Evolutionary conservation across 2,329 filamentous ascomycete species (phyloP), one percentile per base, ranked within the genome.

Genomic region (Bipolaris zeicola): DNA sequence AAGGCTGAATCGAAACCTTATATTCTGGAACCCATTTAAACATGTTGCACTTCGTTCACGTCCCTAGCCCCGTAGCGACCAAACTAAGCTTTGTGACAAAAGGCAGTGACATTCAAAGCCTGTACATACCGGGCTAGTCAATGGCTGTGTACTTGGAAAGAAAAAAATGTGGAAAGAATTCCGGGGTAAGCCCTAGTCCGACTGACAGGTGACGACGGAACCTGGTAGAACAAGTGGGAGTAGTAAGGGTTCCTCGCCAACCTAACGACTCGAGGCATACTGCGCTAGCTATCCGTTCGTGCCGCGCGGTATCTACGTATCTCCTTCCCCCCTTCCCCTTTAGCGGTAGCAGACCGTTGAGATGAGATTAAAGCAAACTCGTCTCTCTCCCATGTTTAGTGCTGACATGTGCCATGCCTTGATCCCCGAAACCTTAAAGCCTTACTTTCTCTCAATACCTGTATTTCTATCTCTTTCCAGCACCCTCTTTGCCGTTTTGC

Each of bases 341-440:
- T 48, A 37, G 34, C 20, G 33, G 34, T 28, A 26, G 20, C 14
- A 24, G 8, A 28, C 45, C 45, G 22, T 48, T 36, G 33, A 24
- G 20, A 26, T 38, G 22, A 14, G 8, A 6, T 37, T 18, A 11
- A 37, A 28, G 26, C 38, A 3, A 14, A 20, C n/a, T 26, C 14
- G 6, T 48, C 22, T 24, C 33, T 31, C 24, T 24, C 26, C 33
- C 22, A 24, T 38, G 10, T 48, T 38, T 48, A 48, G 45, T 48
- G 45, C 33, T 48, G 45, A 38, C 45, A 41, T 24, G 14, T n/a
- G 7, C 20, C 18, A 10, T 48, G 14, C 8, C 26, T 48, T 22
- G 34, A 37, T 37, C 34, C 22, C 45, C 45, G 22, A 26, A 48
- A 48, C 22, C 45, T 33, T 48, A 48, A 44, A 44, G 26, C 26